phyloP scores from a whole-genome alignment of 306 rosid species.

The Phaseolus lunatus region DNA sequence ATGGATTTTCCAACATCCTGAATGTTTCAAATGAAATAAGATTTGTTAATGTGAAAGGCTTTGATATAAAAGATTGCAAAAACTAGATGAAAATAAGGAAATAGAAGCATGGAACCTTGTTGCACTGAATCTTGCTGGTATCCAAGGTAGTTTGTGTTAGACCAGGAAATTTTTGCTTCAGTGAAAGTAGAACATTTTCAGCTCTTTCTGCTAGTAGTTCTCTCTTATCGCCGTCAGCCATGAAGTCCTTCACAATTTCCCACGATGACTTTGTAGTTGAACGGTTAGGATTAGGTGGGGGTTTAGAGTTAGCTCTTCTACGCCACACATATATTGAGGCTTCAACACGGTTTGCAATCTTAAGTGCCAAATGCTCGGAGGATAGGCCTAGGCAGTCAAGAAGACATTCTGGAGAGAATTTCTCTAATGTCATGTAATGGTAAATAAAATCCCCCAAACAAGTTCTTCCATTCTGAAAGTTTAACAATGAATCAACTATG shows the following conservation, averaged over 20 bases:
- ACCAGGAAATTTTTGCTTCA: slow-evolving; percentile 86
- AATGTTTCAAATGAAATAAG: slow-evolving; percentile 33
- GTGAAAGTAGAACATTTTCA: slow-evolving; percentile 65
- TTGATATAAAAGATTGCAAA: slow-evolving; percentile 6
- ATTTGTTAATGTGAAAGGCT: slow-evolving; percentile 22
- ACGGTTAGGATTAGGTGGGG: slow-evolving; percentile 64
- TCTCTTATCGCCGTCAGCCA: slow-evolving; percentile 88
- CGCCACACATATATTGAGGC: slow-evolving; percentile 94
- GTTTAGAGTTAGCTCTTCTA: slow-evolving; percentile 66
- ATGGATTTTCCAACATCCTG: slow-evolving; percentile 96
- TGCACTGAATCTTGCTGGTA: slow-evolving; percentile 87
- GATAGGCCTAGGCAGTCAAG: slow-evolving; percentile 92
- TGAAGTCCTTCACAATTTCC: slow-evolving; percentile 87
- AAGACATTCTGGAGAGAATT: slow-evolving; percentile 77
- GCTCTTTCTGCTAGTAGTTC: slow-evolving; percentile 85
- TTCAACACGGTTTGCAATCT: slow-evolving; percentile 90
- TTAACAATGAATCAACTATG: background rate
- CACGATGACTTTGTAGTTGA: slow-evolving; percentile 86
- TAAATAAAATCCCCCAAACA: slow-evolving; percentile 87
- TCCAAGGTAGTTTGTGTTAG: slow-evolving; percentile 85
- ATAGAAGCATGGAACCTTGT: slow-evolving; percentile 62
- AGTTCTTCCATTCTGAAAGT: slow-evolving; percentile 77
- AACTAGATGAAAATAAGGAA: background rate
- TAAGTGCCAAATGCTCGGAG: slow-evolving; percentile 83
- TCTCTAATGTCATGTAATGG: slow-evolving; percentile 82